Percentiles rank a stretch among this genome's conserved stretches.
phyloP scores from a whole-genome alignment of 2,329 filamentous ascomycete species.

The Botrytis pseudocinerea region DNA sequence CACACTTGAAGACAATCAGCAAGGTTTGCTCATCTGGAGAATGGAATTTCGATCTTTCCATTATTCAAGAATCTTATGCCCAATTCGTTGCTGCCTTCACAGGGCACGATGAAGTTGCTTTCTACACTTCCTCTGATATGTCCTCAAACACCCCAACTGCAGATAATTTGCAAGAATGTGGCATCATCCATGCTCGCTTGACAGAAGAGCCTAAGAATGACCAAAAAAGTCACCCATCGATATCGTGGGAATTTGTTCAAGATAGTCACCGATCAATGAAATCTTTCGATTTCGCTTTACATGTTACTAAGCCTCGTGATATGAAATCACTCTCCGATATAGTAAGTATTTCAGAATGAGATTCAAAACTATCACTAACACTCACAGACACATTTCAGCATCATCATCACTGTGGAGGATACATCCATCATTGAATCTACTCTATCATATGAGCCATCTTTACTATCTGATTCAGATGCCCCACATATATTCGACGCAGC shows the following conservation, averaged over 20 bases:
- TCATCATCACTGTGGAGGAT: not conserved
- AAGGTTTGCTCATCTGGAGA: not conserved
- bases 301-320: not conserved
- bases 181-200: not conserved
- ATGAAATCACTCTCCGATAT: not conserved
- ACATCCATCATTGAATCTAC: not conserved
- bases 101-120: conserved; percentile 7
- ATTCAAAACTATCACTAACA: not conserved
- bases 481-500: not conserved
- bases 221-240: not conserved
- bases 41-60: not conserved
- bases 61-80: not conserved
- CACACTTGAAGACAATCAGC: not conserved
- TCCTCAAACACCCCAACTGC: not conserved
- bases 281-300: conserved; percentile 1
- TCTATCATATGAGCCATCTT: not conserved
- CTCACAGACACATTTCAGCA: not conserved
- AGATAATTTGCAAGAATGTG: not conserved
- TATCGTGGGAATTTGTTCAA: not conserved
- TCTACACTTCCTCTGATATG: not conserved
- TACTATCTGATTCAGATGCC: conserved; percentile 1
- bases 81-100: conserved; percentile 9
- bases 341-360: not conserved
- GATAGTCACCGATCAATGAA: not conserved
- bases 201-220: not conserved